Evolutionary conservation across 768 basidiomycete genomes (phyloP), one percentile per base, ranked within the genome.

Genomic region (Porphyrellus cyaneotinctus): DNA sequence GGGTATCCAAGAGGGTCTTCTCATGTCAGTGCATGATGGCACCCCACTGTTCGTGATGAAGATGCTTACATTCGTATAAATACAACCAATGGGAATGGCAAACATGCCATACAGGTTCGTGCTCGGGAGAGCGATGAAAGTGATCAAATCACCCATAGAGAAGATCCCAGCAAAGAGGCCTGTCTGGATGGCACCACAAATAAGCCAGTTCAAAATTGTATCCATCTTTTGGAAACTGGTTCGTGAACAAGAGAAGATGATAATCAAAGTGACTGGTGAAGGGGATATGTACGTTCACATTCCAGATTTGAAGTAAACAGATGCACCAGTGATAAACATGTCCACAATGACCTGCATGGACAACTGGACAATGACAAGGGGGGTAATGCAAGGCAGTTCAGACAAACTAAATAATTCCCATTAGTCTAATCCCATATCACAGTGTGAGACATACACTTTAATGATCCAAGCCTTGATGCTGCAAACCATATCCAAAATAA

Each of bases 401-500:
- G 71, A 65, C 22, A 76, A 59, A 17, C 78, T 82, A 41, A 26
- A 18, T 5, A 2, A 35, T 1, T 14, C 6, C 17, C 23, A 31
- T 60, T 42, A 60, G 43, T 22, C 8, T 24, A n/a, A 38, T 1
- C 5, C 15, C 0, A 9, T 6, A 20, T 26, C 3, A 6, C 20
- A 6, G 20, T 9, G 24, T 11, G 31, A 33, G 10, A 57, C 77
- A 2, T 56, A 80, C 79, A 62, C 65, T 68, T 71, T 15, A n/a
- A 36, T 36, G 35, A 15, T 4, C 35, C 15, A 36, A 8, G 35
- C 35, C 35, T 17, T 14, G 23, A 77, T 64, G 6, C 77, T 74
- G 41, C 76, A 69, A 42, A 70, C 71, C 22, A 76, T 54, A 1
- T 78, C 80, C 43, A 79, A 72, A 47, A 75, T 51, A 50, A 76